Percentiles rank a stretch among this genome's conserved stretches.
Evolutionary conservation across 805 yeast genomes (phyloP).

Genomic region (Candida yuanshanica): DNA sequence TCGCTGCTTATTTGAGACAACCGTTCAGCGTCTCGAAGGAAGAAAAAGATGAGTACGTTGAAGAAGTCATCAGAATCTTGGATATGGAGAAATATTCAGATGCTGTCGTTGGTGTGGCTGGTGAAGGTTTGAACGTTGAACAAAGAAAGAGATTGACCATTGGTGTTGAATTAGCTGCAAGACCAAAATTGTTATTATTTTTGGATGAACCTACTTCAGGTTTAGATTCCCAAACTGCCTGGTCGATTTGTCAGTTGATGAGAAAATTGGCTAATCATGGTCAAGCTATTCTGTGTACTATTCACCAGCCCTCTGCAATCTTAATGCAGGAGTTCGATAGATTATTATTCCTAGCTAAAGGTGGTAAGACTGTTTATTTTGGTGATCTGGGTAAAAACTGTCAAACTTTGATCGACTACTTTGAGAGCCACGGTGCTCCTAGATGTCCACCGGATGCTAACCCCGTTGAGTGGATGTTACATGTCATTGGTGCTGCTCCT

Average conservation of each 20-base stretch:
- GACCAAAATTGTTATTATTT: slow-evolving; percentile 53
- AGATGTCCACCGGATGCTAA: slow-evolving; percentile 65
- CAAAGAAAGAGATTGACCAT: slow-evolving; percentile 62
- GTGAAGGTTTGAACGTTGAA: slow-evolving; percentile 63
- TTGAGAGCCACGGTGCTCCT: slow-evolving; percentile 60
- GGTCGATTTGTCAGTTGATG: slow-evolving; percentile 60
- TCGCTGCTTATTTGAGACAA: slow-evolving; percentile 68
- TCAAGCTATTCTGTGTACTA: slow-evolving; percentile 66
- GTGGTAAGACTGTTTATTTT: slow-evolving; percentile 72
- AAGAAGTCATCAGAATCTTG: slow-evolving; percentile 53
- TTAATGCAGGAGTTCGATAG: slow-evolving; percentile 75
- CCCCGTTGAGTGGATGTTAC: slow-evolving; percentile 92
- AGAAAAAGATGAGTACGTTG: slow-evolving; percentile 64
- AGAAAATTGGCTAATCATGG: slow-evolving; percentile 54
- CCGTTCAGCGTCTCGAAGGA: slow-evolving; percentile 42
- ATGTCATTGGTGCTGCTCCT: slow-evolving; percentile 79
- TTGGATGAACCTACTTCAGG: slow-evolving; percentile 70
- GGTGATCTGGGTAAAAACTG: slow-evolving; percentile 67
- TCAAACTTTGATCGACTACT: slow-evolving; percentile 53
- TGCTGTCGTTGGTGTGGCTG: slow-evolving; percentile 70
- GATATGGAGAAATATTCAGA: slow-evolving; percentile 64
- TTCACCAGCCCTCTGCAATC: slow-evolving; percentile 83
- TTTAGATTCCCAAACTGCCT: slow-evolving; percentile 62
- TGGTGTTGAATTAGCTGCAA: slow-evolving; percentile 64
- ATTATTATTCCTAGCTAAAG: slow-evolving; percentile 59